Base-by-base conservation (phyloP, 2,329 filamentous ascomycete genomes). In the Plectosphaerella cucumerina region DNA sequence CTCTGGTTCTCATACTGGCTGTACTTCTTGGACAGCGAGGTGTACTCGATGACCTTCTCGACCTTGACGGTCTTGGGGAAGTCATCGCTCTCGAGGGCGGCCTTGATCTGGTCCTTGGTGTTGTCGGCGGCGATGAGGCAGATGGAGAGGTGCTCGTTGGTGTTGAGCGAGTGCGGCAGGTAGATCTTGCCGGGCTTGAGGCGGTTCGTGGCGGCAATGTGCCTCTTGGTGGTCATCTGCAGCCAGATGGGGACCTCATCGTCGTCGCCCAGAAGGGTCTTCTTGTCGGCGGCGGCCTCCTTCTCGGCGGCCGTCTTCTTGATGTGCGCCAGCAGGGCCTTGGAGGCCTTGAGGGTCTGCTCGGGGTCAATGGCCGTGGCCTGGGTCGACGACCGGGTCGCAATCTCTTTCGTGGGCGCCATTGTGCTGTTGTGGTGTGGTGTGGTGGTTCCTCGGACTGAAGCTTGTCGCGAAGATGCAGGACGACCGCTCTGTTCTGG, bases 1-100 rank as follows among this genome's bases (percentile, higher is more conserved):
- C 94, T 81, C 70, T 89, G 85, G 49, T 84, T 84, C 74, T 99
- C 94, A 71, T 90, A 99, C 54, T 88, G 83, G 75, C 88, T 86
- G 79, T 88, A 97, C 74, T 94, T 93, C 60, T 86, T 80, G 64
- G 74, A 73, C 56, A 99, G 77, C 70, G 97, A 96, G 61, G 80
- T 79, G 58, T 92, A 74, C 61, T 91, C 90, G 62, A 97, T 86
- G 44, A 99, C 81, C 58, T 85, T 81, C 48, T 83, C 85, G 63
- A 93, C 85, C 59, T 84, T 82, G 55, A 90, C 77, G 44, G 78
- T 77, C 51, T 76, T 73, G 31, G 87, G 87, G 73, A 90, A 92
- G 23, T 83, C 80, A 41, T 86, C 81, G 50, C 86, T 82, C n/a
- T 42, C 39, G n/a, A 42, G n/a, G 48, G 84, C 85, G 35, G 37